Evolutionary conservation across 2,329 filamentous ascomycete species (phyloP).

Genomic region (Pseudohalonectria lignicola): DNA sequence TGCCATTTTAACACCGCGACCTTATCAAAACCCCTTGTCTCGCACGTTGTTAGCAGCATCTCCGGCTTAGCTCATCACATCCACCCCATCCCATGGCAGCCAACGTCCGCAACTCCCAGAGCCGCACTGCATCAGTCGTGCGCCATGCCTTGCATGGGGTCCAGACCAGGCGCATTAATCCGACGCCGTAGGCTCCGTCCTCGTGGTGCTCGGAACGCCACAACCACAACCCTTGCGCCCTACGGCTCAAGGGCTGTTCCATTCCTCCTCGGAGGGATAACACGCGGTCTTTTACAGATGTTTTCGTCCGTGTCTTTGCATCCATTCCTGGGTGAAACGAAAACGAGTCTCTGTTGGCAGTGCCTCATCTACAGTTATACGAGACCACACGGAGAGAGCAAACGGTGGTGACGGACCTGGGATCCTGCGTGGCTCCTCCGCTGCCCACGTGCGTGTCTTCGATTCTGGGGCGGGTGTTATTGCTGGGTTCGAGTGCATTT

Average conservation of each 20-base stretch:
- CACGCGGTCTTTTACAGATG: conserved; percentile 68
- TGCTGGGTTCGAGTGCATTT: conserved; percentile 1
- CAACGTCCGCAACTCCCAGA: conserved; percentile 21
- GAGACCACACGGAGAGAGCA: conserved; percentile 54
- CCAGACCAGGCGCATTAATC: conserved; percentile 49
- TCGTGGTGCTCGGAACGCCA: conserved; percentile 37
- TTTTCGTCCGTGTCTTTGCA: conserved; percentile 68
- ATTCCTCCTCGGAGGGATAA: not conserved
- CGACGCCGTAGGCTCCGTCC: conserved; percentile 28
- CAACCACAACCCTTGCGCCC: conserved; percentile 7
- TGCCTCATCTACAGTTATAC: conserved; percentile 49
- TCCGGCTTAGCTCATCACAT: too few relatives aligned
- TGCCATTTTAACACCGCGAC: too few relatives aligned
- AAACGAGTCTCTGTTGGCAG: conserved; percentile 86
- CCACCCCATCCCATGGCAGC: conserved; percentile 9
- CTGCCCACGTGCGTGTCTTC: too few relatives aligned
- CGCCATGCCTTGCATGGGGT: conserved; percentile 33
- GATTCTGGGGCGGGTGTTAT: too few relatives aligned
- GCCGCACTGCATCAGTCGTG: conserved; percentile 22
- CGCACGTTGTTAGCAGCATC: conserved; percentile 7
- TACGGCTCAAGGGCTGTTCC: not conserved
- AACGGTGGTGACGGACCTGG: conserved; percentile 2
- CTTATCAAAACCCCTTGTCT: conserved; percentile 30
- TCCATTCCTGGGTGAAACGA: conserved; percentile 36
- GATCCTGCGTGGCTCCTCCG: too few relatives aligned